Base-by-base conservation (phyloP, 805 yeast genomes). In the Wickerhamiella hasegawae region DNA sequence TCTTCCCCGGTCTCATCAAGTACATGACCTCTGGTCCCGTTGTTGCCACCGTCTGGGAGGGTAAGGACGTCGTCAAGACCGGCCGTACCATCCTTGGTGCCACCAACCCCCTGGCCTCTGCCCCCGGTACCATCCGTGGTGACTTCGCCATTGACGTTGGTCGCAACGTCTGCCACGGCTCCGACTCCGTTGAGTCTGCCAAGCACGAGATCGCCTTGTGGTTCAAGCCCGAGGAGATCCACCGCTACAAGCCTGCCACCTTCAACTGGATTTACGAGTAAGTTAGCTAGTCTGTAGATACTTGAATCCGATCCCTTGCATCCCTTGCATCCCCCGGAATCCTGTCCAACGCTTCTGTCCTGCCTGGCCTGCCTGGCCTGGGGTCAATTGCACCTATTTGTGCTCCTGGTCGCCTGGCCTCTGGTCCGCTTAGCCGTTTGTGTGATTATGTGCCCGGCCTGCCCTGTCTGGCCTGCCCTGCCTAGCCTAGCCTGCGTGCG, bases 61-160 rank as follows among this genome's bases (percentile, higher is more conserved):
- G 99, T 67, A 90, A 85, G 72, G 96, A 90, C 59, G 98, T 76
- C 62, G 98, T 90, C 65, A 85, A 87, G 71, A 94, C 82, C 65
- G 98, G 98, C 63, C 80, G 99, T 70, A 76, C 71, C 55, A 76
- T 90, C 62, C 76, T 90, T 57, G 99, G 99, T 68, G 97, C 98
- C 53, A 90, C 98, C 65, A 87, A 90, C 81, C 98, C 99, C 61
- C 71, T 78, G 61, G 76, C 73, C 54, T 81, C 95, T 53, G 87
- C 93, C 50, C 97, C 97, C 65, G 99, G 99, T 65, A 90, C 99
- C 67, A 90, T 90, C 73, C 84, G 99, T 73, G 97, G 94, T 63
- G 99, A 90, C 70, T 90, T 66, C 53, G 98, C 96, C 62, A 68
- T 90, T 55, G 98, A 90, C 68, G 83, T 28, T 74, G 98, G 99